Base-by-base conservation (phyloP, 75 land plant species). In the Adiantum capillusveneris region DNA sequence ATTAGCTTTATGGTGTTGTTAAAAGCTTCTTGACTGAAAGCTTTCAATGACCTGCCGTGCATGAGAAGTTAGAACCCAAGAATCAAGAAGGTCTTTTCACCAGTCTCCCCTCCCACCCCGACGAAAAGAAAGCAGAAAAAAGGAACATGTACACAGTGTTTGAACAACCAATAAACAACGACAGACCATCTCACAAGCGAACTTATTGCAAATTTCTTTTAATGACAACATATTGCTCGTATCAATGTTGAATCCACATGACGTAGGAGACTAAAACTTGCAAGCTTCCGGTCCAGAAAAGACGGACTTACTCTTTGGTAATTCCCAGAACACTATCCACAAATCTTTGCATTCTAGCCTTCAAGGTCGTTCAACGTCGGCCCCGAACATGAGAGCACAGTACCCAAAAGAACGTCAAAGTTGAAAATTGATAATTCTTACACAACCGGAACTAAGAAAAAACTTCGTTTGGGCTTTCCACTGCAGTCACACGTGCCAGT, bases 1-100 rank as follows among this genome's bases (percentile, higher is more conserved):
- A 95, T 90, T 42, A 90, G 45, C 70, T 90, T 84, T 44, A 71
- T 84, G 17, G 83, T 73, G 72, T 82, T 90, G 63, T 84, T 86
- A 62, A 95, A 69, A 12, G 96, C 76, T 66, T 95, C 99, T 52
- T 90, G 94, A 27, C 88, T 87, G 62, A 95, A 63, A 48, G 92
- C 84, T 65, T 90, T 95, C 25, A 90, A 84, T 0, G 99, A 90
- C 66, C 99, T 95, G 83, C 65, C 78, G 14, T 46, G 29, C 39
- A 62, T 21, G 19, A 13, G n/a, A 44, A 34, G 25, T 17, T n/a
- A 6, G 11, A 1, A 13, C 11, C 0, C 9, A 57, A 29, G 30
- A 52, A 13, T 6, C 11, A 30, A 18, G 34, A 26, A 13, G 13
- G 28, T n/a, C n/a, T n/a, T n/a, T n/a, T n/a, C n/a, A n/a, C n/a